Conservation (phyloP, 306 rosid species). For the Urtica urens region DNA sequence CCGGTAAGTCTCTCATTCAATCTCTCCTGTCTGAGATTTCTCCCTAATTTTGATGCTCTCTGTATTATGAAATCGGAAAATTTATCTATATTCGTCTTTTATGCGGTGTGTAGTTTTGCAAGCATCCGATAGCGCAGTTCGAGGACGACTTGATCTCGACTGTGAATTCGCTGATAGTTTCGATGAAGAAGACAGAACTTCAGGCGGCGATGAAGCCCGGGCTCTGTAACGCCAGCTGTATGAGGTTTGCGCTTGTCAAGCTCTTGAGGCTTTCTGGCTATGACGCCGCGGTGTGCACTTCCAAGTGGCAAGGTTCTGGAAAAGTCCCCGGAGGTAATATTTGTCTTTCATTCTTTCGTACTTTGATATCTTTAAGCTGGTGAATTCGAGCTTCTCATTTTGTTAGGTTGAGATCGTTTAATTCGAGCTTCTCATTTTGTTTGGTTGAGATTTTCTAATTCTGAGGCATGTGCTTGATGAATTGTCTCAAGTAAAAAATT, state of each 20-base stretch:
- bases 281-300: conserved; percentile 77
- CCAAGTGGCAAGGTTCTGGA: conserved; percentile 85
- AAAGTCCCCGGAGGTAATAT: conserved; percentile 95
- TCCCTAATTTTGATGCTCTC: too few relatives aligned
- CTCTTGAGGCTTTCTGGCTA: conserved; percentile 67
- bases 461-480: too few relatives aligned
- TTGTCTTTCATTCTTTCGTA: too few relatives aligned
- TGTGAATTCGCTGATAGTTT: conserved; percentile 58
- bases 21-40: too few relatives aligned
- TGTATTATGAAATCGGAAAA: too few relatives aligned
- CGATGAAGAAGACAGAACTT: conserved; percentile 52
- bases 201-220: conserved; percentile 40
- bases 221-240: conserved; percentile 74
- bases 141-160: conserved; percentile 59
- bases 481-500: too few relatives aligned
- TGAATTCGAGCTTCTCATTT: background rate
- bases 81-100: too few relatives aligned
- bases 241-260: conserved; percentile 72
- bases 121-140: conserved; percentile 45
- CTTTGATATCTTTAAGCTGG: background rate
- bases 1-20: conserved; percentile 33
- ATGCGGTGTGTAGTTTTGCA: conserved; percentile 37
- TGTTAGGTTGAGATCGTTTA: too few relatives aligned
- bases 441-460: too few relatives aligned
- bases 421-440: too few relatives aligned